A percentile compares a stretch with the other conserved stretches of the same genome.
Evolutionary conservation across 2,329 filamentous ascomycete genomes (phyloP).

Genomic region (Fusarium pseudoanthophilum): DNA sequence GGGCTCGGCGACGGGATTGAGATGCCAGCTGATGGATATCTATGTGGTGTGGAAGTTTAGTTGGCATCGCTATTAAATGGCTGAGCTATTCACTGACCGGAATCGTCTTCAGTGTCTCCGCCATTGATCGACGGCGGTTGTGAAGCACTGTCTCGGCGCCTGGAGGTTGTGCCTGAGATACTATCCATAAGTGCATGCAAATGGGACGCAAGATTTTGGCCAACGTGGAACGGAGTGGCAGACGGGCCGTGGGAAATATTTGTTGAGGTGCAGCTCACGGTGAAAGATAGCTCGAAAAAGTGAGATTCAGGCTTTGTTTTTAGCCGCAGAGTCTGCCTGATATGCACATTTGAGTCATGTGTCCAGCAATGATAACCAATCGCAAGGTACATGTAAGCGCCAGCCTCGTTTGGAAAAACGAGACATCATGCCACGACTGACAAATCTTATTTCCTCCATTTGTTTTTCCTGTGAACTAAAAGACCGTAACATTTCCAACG

Average conservation of each 20-base stretch:
- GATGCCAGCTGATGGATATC: rapidly evolving
- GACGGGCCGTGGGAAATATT: rapidly evolving
- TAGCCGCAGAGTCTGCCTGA: neutral
- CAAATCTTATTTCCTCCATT: rapidly evolving
- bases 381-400: neutral
- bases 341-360: neutral
- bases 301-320: rapidly evolving
- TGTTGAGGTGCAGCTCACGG: rapidly evolving
- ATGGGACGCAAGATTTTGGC: rapidly evolving
- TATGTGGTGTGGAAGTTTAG: rapidly evolving
- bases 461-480: rapidly evolving
- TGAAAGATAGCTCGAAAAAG: rapidly evolving
- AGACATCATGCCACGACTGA: neutral
- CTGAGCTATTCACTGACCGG: rapidly evolving
- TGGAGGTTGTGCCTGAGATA: rapidly evolving
- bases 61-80: rapidly evolving
- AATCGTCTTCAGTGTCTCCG: neutral
- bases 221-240: rapidly evolving
- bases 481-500: rapidly evolving
- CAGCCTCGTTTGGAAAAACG: neutral
- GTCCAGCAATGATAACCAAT: neutral
- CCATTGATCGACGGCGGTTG: rapidly evolving
- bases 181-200: neutral
- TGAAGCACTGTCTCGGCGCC: rapidly evolving
- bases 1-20: rapidly evolving